Evolutionary conservation across 306 rosid species (phyloP).

Genomic region (Citrullus mucosospermus): DNA sequence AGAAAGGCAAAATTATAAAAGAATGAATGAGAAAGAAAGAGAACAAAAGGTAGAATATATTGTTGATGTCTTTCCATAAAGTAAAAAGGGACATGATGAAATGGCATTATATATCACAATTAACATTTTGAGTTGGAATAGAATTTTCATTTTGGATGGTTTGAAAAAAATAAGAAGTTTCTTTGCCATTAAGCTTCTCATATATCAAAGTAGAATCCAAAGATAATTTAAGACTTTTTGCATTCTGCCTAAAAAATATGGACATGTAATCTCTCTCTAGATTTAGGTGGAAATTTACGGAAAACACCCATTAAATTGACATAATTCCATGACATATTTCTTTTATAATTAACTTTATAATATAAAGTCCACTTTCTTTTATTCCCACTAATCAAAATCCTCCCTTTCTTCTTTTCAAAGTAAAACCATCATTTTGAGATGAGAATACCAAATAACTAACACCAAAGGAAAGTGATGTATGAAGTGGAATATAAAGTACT

Average conservation of each 20-base stretch:
- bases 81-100: not conserved
- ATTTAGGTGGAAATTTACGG: not conserved
- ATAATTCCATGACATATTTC: not conserved
- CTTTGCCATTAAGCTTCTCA: not conserved
- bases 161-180: not conserved
- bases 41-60: not conserved
- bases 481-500: not conserved
- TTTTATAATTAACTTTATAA: not conserved
- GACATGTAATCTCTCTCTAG: not conserved
- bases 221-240: not conserved
- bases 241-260: not conserved
- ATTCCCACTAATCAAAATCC: constrained; percentile 6
- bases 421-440: not conserved
- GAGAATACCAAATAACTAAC: not conserved
- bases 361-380: not conserved
- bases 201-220: not conserved
- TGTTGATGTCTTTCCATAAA: not conserved
- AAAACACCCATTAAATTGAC: not conserved
- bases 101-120: not conserved
- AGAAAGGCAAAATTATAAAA: not conserved
- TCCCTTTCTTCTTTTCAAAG: not conserved
- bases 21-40: not conserved
- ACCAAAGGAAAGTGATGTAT: not conserved
- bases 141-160: not conserved
- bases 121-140: not conserved